phyloP scores from a whole-genome alignment of 129 eudicot genomes.

The Flaveria ramosissima region DNA sequence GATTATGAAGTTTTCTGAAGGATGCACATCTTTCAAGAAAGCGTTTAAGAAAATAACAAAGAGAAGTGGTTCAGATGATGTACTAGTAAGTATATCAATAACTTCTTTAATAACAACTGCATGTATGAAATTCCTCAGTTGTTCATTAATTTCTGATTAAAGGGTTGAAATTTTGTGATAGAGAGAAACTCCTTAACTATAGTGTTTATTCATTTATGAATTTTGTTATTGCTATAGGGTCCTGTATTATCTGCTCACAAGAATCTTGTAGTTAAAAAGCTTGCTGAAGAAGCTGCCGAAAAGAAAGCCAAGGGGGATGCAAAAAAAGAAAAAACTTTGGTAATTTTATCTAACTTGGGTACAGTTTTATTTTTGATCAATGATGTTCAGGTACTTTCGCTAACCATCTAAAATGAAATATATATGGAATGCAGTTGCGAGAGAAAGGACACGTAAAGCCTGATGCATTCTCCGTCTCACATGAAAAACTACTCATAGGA shows the following conservation, averaged over 20 bases:
- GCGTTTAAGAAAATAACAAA: conserved; percentile 71
- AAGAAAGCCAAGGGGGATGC: conserved; percentile 73
- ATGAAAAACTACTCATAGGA: conserved; percentile 69
- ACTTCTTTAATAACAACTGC: not conserved
- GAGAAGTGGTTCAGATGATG: conserved; percentile 57
- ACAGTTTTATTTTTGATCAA: not conserved
- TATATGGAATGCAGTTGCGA: conserved; percentile 46
- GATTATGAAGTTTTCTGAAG: conserved; percentile 62
- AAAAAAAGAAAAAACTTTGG: conserved; percentile 84
- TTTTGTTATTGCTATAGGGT: conserved; percentile 53
- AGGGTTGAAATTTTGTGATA: not conserved
- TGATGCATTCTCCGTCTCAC: conserved; percentile 62
- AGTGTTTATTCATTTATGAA: too few relatives aligned
- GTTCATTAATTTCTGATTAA: not conserved
- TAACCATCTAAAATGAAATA: not conserved
- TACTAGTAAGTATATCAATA: conserved; percentile 50
- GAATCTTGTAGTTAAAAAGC: conserved; percentile 60
- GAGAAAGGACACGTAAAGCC: conserved; percentile 96
- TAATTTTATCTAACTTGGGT: conserved; percentile 28
- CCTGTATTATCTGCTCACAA: conserved; percentile 53
- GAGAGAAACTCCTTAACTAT: too few relatives aligned
- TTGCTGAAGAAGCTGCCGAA: conserved; percentile 49
- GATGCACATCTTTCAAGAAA: conserved; percentile 64
- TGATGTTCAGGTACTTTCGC: not conserved
- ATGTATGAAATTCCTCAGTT: not conserved